Base-by-base conservation (phyloP, 768 basidiomycete species). In the Steccherinum ochraceum region DNA sequence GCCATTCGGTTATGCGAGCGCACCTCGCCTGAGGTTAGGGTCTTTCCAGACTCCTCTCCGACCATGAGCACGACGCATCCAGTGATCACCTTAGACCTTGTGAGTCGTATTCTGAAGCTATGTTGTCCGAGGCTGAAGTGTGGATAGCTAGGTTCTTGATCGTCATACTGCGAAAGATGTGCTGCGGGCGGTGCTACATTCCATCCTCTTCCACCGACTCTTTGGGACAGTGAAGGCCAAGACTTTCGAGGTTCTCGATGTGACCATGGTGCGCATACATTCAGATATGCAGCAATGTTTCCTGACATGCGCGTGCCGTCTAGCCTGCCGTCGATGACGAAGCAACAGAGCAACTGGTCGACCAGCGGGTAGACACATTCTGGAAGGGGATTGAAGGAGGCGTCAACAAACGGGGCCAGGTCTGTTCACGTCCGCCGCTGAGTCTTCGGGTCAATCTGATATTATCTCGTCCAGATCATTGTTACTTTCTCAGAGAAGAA, bases 151-250 rank as follows among this genome's bases (percentile, higher is more conserved):
- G 89, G 72, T 81, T 42, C 71, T 91, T 46, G 89, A 91, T 65
- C 79, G 89, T 21, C 77, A 75, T 46, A 83, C 78, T 16, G 77
- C 80, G 30, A 84, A 82, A 64, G 89, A 91, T 56, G 86, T 84
- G 41, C 76, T 92, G 4, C 77, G 76, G 49, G 89, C 81, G 2
- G 72, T 90, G 48, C 74, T 93, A n/a, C 90, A 92, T 59, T 74
- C 87, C 0, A 84, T 92, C 45, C 70, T 92, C 13, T 92, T 93
- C 62, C 89, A 93, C 61, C 79, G 89, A 5, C 72, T 90, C 18
- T 89, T 92, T 61, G 90, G 89, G 2, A 82, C 80, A 0, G 77
- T 92, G 40, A 88, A 84, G 57, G 85, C 90, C 0, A 77, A 78
- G 57, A 83, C 76, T 2, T 84, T 86, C 52, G 89, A 92, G 51